Base-by-base conservation (phyloP, 2,329 filamentous ascomycete species). In the Penicillium sp. region DNA sequence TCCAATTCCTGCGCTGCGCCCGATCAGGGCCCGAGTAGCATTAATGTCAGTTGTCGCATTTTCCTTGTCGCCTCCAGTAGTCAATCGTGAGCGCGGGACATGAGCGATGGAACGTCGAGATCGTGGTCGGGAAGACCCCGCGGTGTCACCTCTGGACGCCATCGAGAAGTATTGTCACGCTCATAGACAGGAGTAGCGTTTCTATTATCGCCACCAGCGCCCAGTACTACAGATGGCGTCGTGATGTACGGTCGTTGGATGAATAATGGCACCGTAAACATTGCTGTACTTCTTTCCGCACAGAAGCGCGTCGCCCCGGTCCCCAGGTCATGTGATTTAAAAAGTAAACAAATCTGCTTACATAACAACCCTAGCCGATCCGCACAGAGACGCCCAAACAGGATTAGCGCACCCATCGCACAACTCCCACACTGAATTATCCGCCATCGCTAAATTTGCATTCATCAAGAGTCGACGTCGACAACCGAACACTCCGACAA, bases 91-190 rank as follows among this genome's bases (percentile, higher is more conserved):
- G 72, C 79, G 76, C 78, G 85, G 70, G 76, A 86, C 67, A 82
- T 86, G 73, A 75, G 88, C 89, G 63, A 91, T 87, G n/a, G 91
- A 93, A 75, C 91, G 91, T 73, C 91, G 87, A 70, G 86, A 81
- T 67, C 77, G 75, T 58, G 69, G 69, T 57, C 76, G 75, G 60
- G 68, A 63, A 48, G 72, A 64, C 64, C 67, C 73, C 69, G 71
- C 70, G 53, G 73, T 70, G 65, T 77, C 74, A 58, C 67, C 62
- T 70, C 74, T 74, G 61, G 75, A 72, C 56, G 75, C 70, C 76
- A 79, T 78, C 44, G 55, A 60, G 51, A 49, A 50, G 50, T 45
- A 53, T 56, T 21, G 26, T 21, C 53, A 30, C 52, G 56, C 47
- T 56, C 67, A 71, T 67, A 64, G 56, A 67, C 60, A 53, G 49